Evolutionary conservation across 192 early-diverging fungal species (phyloP), one percentile per base, ranked within the genome.

Genomic region (Umbelopsis sp.): DNA sequence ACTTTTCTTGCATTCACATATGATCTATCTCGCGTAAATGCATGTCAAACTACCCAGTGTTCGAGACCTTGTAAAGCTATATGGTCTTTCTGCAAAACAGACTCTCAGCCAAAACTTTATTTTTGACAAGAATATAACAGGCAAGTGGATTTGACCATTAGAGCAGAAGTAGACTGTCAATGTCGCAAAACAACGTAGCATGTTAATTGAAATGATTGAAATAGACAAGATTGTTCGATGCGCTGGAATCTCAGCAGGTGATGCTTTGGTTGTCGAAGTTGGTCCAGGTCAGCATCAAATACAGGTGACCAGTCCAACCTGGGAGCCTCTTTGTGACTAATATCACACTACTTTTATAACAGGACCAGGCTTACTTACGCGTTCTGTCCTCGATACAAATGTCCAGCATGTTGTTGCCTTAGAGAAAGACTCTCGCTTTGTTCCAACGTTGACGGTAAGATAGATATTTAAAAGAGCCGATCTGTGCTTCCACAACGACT

Each of bases 81-180:
- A 92, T 72, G 90, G 91, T 22, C 74, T 94, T 72, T 83, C 82
- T 29, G 91, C 92, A 17, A 84, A 87, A 53, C 83, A 87, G 68
- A 86, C 89, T 74, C 84, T 94, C n/a, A 88, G 89, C 65, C 92
- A 94, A 71, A 92, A 94, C 77, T 94, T 94, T 77, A 88, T 94
- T 41, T 84, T 94, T 65, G 90, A 94, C 80, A 90, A 88, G 69
- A 92, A 92, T 67, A 81, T 94, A n/a, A 94, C 92, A 11, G 87
- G 88, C 86, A 54, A 8, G 29, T 56, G 5, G 52, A 47, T 2
- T 24, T n/a, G 38, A n/a, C 45, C 25, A n/a, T 77, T 14, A n/a
- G 29, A 3, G 41, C 21, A 5, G 21, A 21, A 20, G 4, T 11
- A 50, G 17, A 17, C 41, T n/a, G 3, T 66, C 11, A 32, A 26